These are phyloP conservation scores for Plectosphaerella plurivora DNA, from an alignment of 2,329 filamentous ascomycete genomes.

Conservation along the genomic window DNA sequence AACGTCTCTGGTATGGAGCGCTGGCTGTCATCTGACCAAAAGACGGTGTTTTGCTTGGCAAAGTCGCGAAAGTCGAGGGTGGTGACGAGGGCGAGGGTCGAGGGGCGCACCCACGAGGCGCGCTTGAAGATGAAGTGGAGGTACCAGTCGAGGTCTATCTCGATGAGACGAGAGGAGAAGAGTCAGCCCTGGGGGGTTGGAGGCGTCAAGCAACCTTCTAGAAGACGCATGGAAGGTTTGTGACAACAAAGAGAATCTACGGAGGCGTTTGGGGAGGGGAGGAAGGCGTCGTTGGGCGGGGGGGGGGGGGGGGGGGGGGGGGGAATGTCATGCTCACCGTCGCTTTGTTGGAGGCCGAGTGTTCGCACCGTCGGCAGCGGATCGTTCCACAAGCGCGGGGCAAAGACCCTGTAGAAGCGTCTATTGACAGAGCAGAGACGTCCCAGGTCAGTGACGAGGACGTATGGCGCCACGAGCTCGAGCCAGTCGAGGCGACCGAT, in stretches of 20 bases:
- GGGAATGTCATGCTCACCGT: conserved; percentile 31
- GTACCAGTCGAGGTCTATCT: conserved; percentile 45
- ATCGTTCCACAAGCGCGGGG: conserved; percentile 48
- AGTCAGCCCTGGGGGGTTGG: not conserved
- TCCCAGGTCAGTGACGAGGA: conserved; percentile 34
- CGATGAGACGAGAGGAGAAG: not conserved
- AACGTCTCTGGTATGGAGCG: conserved; percentile 34
- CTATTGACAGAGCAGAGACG: conserved; percentile 43
- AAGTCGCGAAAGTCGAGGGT: conserved; percentile 44
- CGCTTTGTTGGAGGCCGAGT: conserved; percentile 35
- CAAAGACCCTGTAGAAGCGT: conserved; percentile 44
- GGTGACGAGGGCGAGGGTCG: conserved; percentile 38
- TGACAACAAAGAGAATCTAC: not conserved
- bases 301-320: not conserved
- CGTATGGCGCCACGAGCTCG: conserved; percentile 38
- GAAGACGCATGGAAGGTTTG: not conserved
- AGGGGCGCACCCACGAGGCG: conserved; percentile 24
- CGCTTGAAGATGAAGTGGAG: conserved; percentile 38
- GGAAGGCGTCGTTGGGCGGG: not conserved
- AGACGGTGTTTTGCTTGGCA: conserved; percentile 31
- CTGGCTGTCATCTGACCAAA: conserved; percentile 33
- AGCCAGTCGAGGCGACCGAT: conserved; percentile 43
- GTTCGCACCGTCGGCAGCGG: conserved; percentile 33
- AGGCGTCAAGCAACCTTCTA: not conserved
- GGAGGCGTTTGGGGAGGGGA: not conserved